A percentile compares a stretch with the other conserved stretches of the same genome.
Evolutionary conservation across 2,329 filamentous ascomycete species (phyloP).

Genomic region (Mollisiaceae sp.): DNA sequence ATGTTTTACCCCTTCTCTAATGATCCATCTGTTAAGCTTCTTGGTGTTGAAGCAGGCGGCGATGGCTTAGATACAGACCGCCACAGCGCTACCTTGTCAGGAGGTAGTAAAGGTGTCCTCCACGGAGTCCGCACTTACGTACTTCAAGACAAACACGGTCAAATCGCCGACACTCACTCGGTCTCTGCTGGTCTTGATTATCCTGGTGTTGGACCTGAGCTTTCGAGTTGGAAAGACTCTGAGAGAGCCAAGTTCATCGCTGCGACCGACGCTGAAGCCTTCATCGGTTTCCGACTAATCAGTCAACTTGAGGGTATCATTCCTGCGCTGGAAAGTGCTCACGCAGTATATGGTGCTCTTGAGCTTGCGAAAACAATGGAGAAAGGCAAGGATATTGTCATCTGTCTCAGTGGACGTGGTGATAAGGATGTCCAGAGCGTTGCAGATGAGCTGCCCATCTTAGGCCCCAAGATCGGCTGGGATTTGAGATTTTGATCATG

Average conservation of each 20-base stretch:
- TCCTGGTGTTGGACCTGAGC: slow-evolving; percentile 92
- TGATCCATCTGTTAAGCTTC: slow-evolving; percentile 81
- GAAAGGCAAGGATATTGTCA: slow-evolving; percentile 87
- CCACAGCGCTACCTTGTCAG: slow-evolving; percentile 87
- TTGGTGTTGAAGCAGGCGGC: slow-evolving; percentile 94
- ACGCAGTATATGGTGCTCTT: slow-evolving; percentile 88
- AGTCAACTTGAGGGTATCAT: slow-evolving; percentile 95
- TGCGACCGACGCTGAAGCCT: slow-evolving; percentile 89
- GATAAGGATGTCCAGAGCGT: slow-evolving; percentile 99
- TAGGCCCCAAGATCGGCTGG: slow-evolving; percentile 88
- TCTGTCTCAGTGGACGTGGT: slow-evolving; percentile 89
- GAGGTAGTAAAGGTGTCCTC: slow-evolving; percentile 87
- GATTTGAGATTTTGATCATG: slow-evolving; percentile 61
- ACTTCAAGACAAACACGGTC: slow-evolving; percentile 88
- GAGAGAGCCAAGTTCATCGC: slow-evolving; percentile 86
- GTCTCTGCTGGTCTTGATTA: slow-evolving; percentile 97
- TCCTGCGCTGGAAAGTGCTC: slow-evolving; percentile 89
- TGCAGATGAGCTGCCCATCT: slow-evolving; percentile 85
- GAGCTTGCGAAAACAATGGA: slow-evolving; percentile 92
- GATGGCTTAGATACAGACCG: slow-evolving; percentile 86
- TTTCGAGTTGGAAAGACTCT: slow-evolving; percentile 91
- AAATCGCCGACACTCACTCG: slow-evolving; percentile 94
- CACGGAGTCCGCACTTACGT: slow-evolving; percentile 97
- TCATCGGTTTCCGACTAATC: slow-evolving; percentile 83
- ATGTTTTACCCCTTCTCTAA: slow-evolving; percentile 98